phyloP scores from a whole-genome alignment of 139 green algal genomes.

The Chlamydomonas incerta region DNA sequence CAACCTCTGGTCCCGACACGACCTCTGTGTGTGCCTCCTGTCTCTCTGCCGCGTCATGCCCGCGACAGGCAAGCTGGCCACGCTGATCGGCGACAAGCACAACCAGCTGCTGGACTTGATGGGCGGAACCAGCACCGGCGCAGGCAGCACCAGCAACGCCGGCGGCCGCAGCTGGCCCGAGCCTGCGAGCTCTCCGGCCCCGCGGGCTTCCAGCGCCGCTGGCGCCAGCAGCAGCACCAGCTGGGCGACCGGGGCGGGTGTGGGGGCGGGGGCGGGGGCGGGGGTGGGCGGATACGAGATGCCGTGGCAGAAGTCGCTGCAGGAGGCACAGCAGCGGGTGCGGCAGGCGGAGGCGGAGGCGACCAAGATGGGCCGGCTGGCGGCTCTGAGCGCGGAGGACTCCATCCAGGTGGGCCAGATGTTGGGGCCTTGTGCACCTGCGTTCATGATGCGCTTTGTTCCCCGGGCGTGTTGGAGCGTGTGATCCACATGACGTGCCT shows the following conservation, averaged over 20 bases:
- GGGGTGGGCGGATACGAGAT: not conserved
- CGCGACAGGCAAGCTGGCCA: slow-evolving; percentile 19
- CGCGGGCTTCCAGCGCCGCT: not conserved
- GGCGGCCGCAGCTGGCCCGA: slow-evolving; percentile 11
- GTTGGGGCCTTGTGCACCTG: no score
- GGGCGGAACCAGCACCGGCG: not conserved
- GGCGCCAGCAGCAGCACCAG: not conserved
- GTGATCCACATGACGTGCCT: no score
- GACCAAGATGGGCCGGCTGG: slow-evolving; percentile 19
- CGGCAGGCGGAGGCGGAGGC: slow-evolving; percentile 48
- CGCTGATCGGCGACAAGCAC: slow-evolving; percentile 32
- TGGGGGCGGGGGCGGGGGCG: not conserved
- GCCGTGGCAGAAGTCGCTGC: slow-evolving; percentile 19
- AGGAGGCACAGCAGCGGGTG: slow-evolving; percentile 25
- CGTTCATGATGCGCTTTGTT: no score
- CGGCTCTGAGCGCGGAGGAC: slow-evolving; percentile 34
- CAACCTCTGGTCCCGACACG: no score
- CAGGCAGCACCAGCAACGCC: not conserved
- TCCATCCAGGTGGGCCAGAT: not conserved
- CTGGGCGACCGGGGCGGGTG: no score
- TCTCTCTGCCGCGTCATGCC: no score
- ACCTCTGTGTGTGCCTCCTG: no score
- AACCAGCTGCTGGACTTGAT: slow-evolving; percentile 8
- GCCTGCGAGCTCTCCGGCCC: not conserved
- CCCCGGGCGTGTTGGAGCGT: no score